Base-by-base conservation (phyloP, 306 rosid genomes). In the Inga laurina region DNA sequence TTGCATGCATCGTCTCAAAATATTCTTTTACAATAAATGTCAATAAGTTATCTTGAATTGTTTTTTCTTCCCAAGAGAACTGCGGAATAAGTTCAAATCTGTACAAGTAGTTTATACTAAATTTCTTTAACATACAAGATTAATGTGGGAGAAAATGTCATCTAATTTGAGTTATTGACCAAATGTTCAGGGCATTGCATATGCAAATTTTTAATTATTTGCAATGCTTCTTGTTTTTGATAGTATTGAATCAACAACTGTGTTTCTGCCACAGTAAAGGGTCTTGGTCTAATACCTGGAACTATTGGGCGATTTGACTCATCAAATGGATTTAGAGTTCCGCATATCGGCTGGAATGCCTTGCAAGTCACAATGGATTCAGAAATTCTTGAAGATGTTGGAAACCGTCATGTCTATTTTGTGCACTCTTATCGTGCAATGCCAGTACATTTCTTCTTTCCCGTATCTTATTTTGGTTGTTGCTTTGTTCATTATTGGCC, bases 301-400 rank as follows among this genome's bases (percentile, higher is more conserved):
- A 91, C 90, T 78, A 94, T 96, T 89, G 94, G 94, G 79, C 90
- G 91, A 84, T 96, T 96, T 89, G 98, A 96, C 88, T 92, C 97
- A 57, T 94, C 99, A 74, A 91, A 89, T 81, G 97, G 93, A 80
- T 86, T 91, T 83, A 89, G 95, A 84, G 99, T 96, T 61, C 99
- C 98, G 10, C 99, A 96, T 76, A 96, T 96, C 27, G 99, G 99
- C 77, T 96, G 99, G 99, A 96, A 96, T 86, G 94, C 99, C 84
- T 77, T 96, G 88, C 86, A 92, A 84, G 84, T 90, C 48, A 68
- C 85, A 64, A 75, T 37, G 13, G 91, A 92, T 86, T 94, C 98
- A 0, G 92, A 87, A 83, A 91, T 96, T 82, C 88, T 96, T 91
- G 97, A 96, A 70, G 98, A 92, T 80, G 85, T 94, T 84, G 94